Evolutionary conservation across 2,329 filamentous ascomycete genomes (phyloP).

Genomic region (Seiridium cupressi): DNA sequence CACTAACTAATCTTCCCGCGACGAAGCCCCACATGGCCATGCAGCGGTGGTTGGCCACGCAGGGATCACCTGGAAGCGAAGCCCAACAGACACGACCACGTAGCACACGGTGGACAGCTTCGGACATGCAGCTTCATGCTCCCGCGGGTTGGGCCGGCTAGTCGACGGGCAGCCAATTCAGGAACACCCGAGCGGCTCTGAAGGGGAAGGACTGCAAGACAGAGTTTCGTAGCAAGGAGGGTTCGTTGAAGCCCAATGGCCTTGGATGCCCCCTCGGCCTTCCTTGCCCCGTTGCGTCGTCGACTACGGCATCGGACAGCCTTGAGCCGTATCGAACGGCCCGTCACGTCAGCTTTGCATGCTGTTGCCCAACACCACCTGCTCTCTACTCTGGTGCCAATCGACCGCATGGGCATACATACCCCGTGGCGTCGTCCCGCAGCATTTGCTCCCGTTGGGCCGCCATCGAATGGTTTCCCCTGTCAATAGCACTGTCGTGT

Average conservation of each 20-base stretch:
- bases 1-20: constrained; percentile 2
- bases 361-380: constrained; percentile 19
- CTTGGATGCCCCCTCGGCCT: background rate
- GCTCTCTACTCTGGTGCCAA: constrained; percentile 11
- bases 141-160: constrained; percentile 22
- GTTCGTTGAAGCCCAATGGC: constrained; percentile 10
- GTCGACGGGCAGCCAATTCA: constrained; percentile 24
- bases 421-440: constrained; percentile 17
- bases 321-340: constrained; percentile 15
- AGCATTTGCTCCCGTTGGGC: constrained; percentile 18
- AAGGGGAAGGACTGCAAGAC: background rate
- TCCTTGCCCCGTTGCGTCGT: background rate
- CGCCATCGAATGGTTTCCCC: constrained; percentile 16
- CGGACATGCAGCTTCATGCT: constrained; percentile 5
- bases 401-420: constrained; percentile 16
- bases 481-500: constrained; percentile 7
- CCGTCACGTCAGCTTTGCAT: constrained; percentile 18
- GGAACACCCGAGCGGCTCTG: constrained; percentile 14
- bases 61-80: constrained; percentile 6
- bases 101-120: constrained; percentile 4
- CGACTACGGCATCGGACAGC: background rate
- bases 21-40: constrained; percentile 4
- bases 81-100: constrained; percentile 12
- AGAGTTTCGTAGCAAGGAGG: background rate
- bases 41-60: background rate